Evolutionary conservation across 1,139 yeast genomes (phyloP), one percentile per base, ranked within the genome.

Genomic region (Pneumocystis murina): DNA sequence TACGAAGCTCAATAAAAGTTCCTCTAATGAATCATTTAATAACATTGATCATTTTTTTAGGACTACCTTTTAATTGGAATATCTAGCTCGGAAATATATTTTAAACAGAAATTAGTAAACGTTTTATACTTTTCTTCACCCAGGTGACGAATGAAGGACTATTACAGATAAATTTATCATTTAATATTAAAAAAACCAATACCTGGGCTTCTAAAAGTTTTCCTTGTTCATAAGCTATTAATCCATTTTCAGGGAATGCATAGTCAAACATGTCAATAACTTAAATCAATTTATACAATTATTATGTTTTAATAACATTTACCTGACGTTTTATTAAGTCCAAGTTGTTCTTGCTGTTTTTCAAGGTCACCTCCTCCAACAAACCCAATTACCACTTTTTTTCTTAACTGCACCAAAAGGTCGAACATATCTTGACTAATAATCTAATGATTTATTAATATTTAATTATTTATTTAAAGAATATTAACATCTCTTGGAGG

Each of bases 311-410:
- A 7, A 2, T 1, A 41, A 12, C 5, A 63, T 41, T 39, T 60
- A 65, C 68, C 66, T 38, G 68, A 62, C 17, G 60, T 64, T 14
- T 48, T 62, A 69, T 82, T 80, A 64, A 83, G 78, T 69, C 98
- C 98, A 70, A 94, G 84, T 79, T 92, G 99, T 79, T 92, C 98
- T 72, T 85, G 82, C 81, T 92, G 99, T 79, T 92, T 92, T 75
- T 84, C 79, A 72, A 94, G 84, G 76, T 92, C 98, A 62, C 95
- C 86, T 70, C 99, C 99, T 75, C 99, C 99, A 69, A 92, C 99
- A 71, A 91, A 92, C 65, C 99, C 99, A 78, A 92, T 83, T 63
- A 87, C 96, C 70, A 84, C 92, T 79, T 90, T 89, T 79, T 89
- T 79, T 79, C 96, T 87, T 75, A 94, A 82, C 71, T 85, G 82